Evolutionary conservation across 1,284 basidiomycete species (phyloP), one percentile per base, ranked within the genome.

Genomic region (Agaricales sp.): DNA sequence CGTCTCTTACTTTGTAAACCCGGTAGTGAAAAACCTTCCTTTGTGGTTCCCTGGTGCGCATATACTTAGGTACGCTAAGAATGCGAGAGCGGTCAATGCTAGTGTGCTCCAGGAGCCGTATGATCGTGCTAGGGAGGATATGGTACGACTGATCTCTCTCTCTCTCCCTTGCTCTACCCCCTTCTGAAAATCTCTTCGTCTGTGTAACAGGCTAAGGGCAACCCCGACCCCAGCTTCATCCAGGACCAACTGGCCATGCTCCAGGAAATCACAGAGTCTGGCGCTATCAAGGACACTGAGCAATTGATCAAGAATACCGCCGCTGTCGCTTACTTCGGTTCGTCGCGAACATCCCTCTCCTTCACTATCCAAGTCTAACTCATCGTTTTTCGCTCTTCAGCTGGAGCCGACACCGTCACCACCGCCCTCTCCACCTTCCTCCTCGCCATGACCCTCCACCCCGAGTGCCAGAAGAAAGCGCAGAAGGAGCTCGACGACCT

Each of bases 401-500:
- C 55, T 30, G 52, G 50, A 13, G 22, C 50, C 14, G 41, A 53
- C 23, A 57, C 57, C 19, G 52, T 54, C 16, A 47, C 50, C 2
- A 52, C 52, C 2, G 50, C 51, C 1, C 20, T 60, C 16, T 46
- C 47, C 6, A 52, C 45, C 13, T 68, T 70, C 52, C 61, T 71
- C 56, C 58, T 71, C 4, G 63, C 64, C 3, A 67, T 71, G 63
- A 50, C 65, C 4, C 52, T 64, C 20, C 57, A 68, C 47, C 70
- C 68, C 0, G 65, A 69, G 3, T 58, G 67, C 14, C 68, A 69
- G 52, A 56, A 54, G 11, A 64, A 61, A 41, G 71, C 69, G 11
- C 69, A 68, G 45, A 61, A 59, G 45, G 69, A 73, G 52, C 53
- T 74, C n/a, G 69, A 73, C 55, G 50, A 57, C 4, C 65, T 72